Base-by-base conservation (phyloP, 2,329 filamentous ascomycete genomes). In the Alternaria incomplexa region DNA sequence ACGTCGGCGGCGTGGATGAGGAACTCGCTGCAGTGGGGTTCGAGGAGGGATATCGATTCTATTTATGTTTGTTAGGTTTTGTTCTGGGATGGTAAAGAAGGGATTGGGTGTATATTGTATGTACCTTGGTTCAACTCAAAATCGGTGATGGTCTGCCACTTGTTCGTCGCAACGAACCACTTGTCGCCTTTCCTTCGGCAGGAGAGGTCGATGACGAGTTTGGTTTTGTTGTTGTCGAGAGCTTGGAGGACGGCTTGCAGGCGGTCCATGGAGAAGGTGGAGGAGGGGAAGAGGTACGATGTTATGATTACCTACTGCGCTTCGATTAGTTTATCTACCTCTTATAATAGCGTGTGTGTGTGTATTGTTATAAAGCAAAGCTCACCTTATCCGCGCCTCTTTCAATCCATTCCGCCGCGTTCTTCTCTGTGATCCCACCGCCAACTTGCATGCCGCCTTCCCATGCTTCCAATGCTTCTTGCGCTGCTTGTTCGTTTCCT, bases 101-200 rank as follows among this genome's bases (percentile, higher is more conserved):
- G 26, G n/a, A 54, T 12, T 4, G 6, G 17, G 9, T 32, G 48
- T 8, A 58, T 81, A 61, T 82, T 28, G 46, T 8, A 56, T 81
- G 60, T 82, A 94, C 95, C 92, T 85, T 92, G 85, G 67, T 90
- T 95, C 68, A 99, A 89, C 78, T 97, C 93, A 89, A 97, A 97
- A 74, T 97, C 93, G 2, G 96, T 98, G 59, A 98, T 90, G 1
- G 93, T 97, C 85, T 98, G 96, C 96, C 96, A 99, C 80, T 97
- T 97, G 81, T 99, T 93, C 91, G 97, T 99, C 58, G 96, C 95
- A n/a, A 99, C 96, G 74, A 92, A 93, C 96, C 96, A 99, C 43
- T 84, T 90, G 59, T 90, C 85, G 40, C 86, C 91, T 63, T 89
- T 90, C 62, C 90, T 86, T 55, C 96, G 89, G 78, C 96, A 99